These are phyloP conservation scores for Xylaria acuta DNA, from an alignment of 495 filamentous ascomycete species.

Conservation along the genomic window DNA sequence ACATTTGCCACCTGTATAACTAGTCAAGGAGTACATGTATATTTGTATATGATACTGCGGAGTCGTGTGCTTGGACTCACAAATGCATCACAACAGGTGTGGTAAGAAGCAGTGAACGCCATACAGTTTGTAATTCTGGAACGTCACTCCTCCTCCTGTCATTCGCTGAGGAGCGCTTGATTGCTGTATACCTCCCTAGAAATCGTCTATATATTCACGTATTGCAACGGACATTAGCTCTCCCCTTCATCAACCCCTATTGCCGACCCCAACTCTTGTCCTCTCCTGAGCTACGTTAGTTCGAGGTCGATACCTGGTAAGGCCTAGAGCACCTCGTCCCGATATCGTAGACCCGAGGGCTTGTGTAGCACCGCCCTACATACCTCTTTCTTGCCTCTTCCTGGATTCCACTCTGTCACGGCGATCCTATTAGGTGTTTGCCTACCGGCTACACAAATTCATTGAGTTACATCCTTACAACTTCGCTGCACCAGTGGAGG, in stretches of 20 bases:
- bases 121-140: not conserved
- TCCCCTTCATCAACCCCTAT: not conserved
- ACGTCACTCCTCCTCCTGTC: not conserved
- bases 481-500: not conserved
- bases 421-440: not conserved
- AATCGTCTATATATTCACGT: not conserved
- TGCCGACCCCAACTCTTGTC: not conserved
- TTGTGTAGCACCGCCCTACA: not conserved
- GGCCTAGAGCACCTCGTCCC: not conserved
- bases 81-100: not conserved
- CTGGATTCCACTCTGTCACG: not conserved
- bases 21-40: not conserved
- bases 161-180: not conserved
- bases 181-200: not conserved
- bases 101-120: not conserved
- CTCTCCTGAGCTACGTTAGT: not conserved
- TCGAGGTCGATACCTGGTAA: not conserved
- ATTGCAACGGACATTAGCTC: not conserved
- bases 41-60: not conserved
- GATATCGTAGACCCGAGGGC: not conserved
- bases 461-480: not conserved
- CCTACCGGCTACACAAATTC: not conserved
- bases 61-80: not conserved
- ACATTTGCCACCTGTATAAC: slow-evolving; percentile 7
- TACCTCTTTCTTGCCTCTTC: not conserved